phyloP scores from a whole-genome alignment of 768 basidiomycete genomes.

The Phaeotremella skinneri region DNA sequence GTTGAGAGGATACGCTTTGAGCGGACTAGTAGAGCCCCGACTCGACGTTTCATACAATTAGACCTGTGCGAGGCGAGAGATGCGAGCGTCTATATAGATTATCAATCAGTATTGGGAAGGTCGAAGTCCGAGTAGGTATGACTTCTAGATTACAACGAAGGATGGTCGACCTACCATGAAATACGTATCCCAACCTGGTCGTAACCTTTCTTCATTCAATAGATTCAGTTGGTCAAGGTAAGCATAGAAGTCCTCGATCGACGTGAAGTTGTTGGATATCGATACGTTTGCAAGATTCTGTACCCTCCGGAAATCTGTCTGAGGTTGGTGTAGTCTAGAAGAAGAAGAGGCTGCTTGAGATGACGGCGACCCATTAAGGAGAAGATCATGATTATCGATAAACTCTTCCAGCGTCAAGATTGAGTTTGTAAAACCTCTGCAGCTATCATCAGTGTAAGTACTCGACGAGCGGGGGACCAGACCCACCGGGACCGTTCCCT shows the following conservation, averaged over 20 bases:
- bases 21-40: slow-evolving; percentile 88
- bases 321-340: slow-evolving; percentile 18
- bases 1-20: slow-evolving; percentile 56
- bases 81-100: slow-evolving; percentile 76
- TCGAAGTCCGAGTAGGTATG: too few relatives aligned
- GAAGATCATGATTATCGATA: slow-evolving; percentile 66
- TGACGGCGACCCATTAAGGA: slow-evolving; percentile 49
- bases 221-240: slow-evolving; percentile 71
- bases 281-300: slow-evolving; percentile 42
- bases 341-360: slow-evolving; percentile 5
- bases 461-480: too few relatives aligned
- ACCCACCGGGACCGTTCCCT: slow-evolving; percentile 59
- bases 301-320: slow-evolving; percentile 38
- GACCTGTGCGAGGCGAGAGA: slow-evolving; percentile 77
- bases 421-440: background rate
- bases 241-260: slow-evolving; percentile 55
- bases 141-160: slow-evolving; percentile 3
- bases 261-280: slow-evolving; percentile 48
- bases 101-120: slow-evolving; percentile 1
- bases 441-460: slow-evolving; percentile 1
- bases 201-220: slow-evolving; percentile 67
- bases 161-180: slow-evolving; percentile 71
- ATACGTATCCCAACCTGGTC: slow-evolving; percentile 93
- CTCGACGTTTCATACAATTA: slow-evolving; percentile 96
- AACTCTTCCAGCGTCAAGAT: slow-evolving; percentile 64